Evolutionary conservation across 164 flowering plant species (phyloP).

Genomic region (Aristolochia contorta): DNA sequence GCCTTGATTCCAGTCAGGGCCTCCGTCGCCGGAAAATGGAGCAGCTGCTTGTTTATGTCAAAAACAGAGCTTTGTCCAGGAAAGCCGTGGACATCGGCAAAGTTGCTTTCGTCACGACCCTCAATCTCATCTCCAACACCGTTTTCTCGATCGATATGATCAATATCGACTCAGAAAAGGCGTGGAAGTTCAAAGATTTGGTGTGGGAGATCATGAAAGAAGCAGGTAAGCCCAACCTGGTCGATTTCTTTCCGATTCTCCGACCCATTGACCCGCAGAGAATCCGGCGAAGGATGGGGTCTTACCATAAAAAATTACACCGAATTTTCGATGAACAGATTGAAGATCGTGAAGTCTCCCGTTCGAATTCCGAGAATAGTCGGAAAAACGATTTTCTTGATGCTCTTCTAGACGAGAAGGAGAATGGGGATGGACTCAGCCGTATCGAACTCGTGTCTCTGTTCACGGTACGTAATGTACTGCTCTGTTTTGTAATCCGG

Average conservation of each 20-base stretch:
- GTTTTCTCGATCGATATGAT: constrained; percentile 5
- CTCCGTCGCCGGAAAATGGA: constrained; percentile 2
- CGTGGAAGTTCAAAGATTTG: background rate
- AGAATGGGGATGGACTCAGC: background rate
- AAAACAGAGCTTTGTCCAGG: background rate
- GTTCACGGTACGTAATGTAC: background rate
- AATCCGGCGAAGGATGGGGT: background rate
- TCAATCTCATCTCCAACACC: constrained; percentile 5
- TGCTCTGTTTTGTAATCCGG: too few species aligned
- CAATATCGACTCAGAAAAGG: background rate
- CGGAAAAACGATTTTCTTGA: constrained; percentile 2
- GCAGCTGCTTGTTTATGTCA: background rate
- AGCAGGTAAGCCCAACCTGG: constrained; percentile 4
- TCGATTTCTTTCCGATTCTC: constrained; percentile 4
- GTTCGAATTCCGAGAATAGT: background rate
- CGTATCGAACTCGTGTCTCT: background rate
- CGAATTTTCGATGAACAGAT: background rate
- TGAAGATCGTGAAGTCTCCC: background rate
- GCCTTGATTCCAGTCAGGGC: background rate
- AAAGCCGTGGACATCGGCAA: background rate
- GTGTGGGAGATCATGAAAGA: background rate
- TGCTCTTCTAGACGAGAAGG: constrained; percentile 1
- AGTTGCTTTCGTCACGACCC: background rate
- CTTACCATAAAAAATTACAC: background rate
- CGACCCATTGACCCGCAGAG: constrained; percentile 5